Evolutionary conservation across 371 early-diverging fungal species (phyloP).

Genomic region (Zancudomyces culisetae): DNA sequence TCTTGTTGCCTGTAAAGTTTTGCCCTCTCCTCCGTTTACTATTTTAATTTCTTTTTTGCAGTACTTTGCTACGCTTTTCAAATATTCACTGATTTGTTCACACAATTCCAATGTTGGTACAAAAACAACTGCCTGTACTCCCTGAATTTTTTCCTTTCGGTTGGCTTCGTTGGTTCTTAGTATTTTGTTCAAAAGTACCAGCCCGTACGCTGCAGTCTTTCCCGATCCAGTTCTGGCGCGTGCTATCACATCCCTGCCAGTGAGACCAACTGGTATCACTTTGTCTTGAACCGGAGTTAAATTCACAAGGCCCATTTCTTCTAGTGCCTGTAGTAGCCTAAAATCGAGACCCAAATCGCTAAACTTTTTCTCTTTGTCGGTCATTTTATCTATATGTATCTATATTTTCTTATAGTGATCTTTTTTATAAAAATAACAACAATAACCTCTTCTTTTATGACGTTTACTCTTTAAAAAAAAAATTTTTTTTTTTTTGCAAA

Average conservation of each 20-base stretch:
- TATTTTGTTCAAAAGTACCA: constrained; percentile 88
- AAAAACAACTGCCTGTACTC: constrained; percentile 44
- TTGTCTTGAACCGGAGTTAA: constrained; percentile 99
- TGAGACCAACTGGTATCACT: constrained; percentile 90
- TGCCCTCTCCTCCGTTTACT: constrained; percentile 11
- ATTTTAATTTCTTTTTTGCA: constrained; percentile 25
- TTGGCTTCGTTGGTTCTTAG: constrained; percentile 24
- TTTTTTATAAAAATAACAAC: too few relatives aligned
- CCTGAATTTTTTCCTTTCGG: neutral
- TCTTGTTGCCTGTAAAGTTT: constrained; percentile 24
- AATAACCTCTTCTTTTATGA: too few relatives aligned
- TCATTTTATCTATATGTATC: neutral
- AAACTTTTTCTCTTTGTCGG: constrained; percentile 15
- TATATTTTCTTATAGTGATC: neutral
- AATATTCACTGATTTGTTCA: constrained; percentile 65
- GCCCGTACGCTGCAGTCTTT: constrained; percentile 94
- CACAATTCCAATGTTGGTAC: constrained; percentile 97
- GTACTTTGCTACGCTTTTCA: constrained; percentile 49
- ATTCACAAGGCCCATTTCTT: constrained; percentile 28
- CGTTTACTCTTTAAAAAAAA: too few relatives aligned
- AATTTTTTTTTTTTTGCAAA: too few relatives aligned
- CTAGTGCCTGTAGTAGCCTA: constrained; percentile 67
- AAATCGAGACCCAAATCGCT: constrained; percentile 55
- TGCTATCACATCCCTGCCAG: constrained; percentile 89
- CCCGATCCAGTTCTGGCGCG: constrained; percentile 98